Evolutionary conservation across 2,329 filamentous ascomycete genomes (phyloP), one percentile per base, ranked within the genome.

Genomic region (Phaeophleospora eucalypticola): DNA sequence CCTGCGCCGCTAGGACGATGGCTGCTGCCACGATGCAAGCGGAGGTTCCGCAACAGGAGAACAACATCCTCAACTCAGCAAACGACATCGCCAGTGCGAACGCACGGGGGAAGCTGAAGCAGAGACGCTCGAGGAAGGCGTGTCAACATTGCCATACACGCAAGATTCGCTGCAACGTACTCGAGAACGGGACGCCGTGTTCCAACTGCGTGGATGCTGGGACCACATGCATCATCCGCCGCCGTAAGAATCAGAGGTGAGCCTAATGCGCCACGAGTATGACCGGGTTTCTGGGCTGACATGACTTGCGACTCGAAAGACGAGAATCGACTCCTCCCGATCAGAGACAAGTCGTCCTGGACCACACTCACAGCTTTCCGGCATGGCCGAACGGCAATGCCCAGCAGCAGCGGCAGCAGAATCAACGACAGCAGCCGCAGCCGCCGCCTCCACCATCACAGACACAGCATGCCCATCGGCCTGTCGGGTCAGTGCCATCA

Each of bases 241-340:
- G 52, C 4, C 39, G 54, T 18, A 57, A 57, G 46, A 55, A 55
- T 32, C 52, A 57, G 37, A 53, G 54, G 54, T 53, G 21, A 41
- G 40, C 19, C 4, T 14, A 10, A 29, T 24, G 7, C 38, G 15
- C 10, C 18, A n/a, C 16, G n/a, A 10, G 17, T 40, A 29, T 20
- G n/a, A 18, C 21, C 24, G 27, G 36, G 35, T 41, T 27, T 41
- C 33, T 41, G 37, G 41, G 41, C 51, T 45, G 38, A 46, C 16
- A 21, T 37, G 33, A 14, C 32, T 43, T 19, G 36, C 34, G 32
- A 18, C 18, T 29, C 14, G 16, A 34, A 12, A 57, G 54, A 43
- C 49, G 54, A 24, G 54, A 57, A 21, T 48, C 47, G 20, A 57
- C 54, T 33, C 54, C 54, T 8, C 54, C 52, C 15, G 41, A 54